These are phyloP conservation scores for Westerdykella sp. DNA, from an alignment of 2,329 filamentous ascomycete genomes.

Conservation along the genomic window DNA sequence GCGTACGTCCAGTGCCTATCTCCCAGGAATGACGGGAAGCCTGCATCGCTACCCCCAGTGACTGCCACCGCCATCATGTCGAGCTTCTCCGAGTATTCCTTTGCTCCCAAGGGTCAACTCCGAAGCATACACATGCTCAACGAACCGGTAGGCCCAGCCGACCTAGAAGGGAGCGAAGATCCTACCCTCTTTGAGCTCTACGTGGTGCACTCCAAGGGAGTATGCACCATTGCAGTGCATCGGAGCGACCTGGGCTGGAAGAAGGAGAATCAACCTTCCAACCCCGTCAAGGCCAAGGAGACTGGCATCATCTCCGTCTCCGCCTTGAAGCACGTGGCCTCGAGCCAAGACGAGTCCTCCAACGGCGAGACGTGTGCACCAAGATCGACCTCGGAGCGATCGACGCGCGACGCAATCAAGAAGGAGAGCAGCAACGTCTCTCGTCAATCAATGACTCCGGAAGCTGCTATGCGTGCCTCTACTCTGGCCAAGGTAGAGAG, in stretches of 20 bases:
- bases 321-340: constrained; percentile 48
- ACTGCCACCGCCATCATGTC: constrained; percentile 97
- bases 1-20: constrained; percentile 76
- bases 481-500: constrained; percentile 39
- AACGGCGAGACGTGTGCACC: constrained; percentile 27
- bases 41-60: constrained; percentile 66
- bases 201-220: constrained; percentile 93
- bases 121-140: constrained; percentile 86
- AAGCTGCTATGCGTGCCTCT: constrained; percentile 36
- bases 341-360: constrained; percentile 33
- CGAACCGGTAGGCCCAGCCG: constrained; percentile 55
- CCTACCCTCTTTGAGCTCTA: constrained; percentile 87
- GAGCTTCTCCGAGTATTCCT: constrained; percentile 90
- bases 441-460: constrained; percentile 31
- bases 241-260: constrained; percentile 89
- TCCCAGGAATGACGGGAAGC: constrained; percentile 40
- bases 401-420: constrained; percentile 32
- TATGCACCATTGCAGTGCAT: constrained; percentile 82
- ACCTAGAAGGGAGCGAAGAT: constrained; percentile 56
- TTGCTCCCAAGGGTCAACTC: constrained; percentile 76
- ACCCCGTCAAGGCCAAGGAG: constrained; percentile 68
- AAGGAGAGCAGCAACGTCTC: constrained; percentile 31
- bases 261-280: constrained; percentile 78
- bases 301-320: constrained; percentile 68
- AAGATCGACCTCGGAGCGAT: constrained; percentile 32